Evolutionary conservation across 495 filamentous ascomycete species (phyloP).

Genomic region (Lepraria neglecta): DNA sequence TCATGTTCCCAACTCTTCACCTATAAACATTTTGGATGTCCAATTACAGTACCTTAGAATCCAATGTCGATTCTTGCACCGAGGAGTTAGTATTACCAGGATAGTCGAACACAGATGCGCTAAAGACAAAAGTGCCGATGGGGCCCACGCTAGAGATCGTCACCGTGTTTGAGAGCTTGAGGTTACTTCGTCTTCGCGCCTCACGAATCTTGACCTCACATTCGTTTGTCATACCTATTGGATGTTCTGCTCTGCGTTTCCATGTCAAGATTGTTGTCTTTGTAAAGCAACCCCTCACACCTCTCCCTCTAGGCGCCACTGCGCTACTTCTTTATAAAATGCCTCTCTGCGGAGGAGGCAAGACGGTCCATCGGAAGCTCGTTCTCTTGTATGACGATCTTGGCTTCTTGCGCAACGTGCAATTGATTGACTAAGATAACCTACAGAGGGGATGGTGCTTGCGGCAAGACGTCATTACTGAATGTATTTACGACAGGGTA

Average conservation of each 20-base stretch:
- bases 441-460: slow-evolving; percentile 86
- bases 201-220: background rate
- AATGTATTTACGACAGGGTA: slow-evolving; percentile 99
- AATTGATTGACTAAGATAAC: slow-evolving; percentile 24
- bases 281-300: background rate
- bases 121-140: background rate
- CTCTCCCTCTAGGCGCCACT: slow-evolving; percentile 5
- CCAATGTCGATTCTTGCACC: background rate
- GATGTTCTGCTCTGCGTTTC: slow-evolving; percentile 1
- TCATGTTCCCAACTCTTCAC: no score
- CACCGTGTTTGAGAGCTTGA: background rate
- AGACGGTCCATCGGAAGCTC: slow-evolving; percentile 93
- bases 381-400: slow-evolving; percentile 73
- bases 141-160: slow-evolving; percentile 15
- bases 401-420: background rate
- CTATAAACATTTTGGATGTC: no score
- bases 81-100: no score
- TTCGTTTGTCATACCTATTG: slow-evolving; percentile 5
- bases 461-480: slow-evolving; percentile 92
- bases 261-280: background rate
- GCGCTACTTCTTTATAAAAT: slow-evolving; percentile 27
- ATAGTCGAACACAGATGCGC: background rate
- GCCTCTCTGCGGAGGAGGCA: slow-evolving; percentile 54
- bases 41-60: background rate
- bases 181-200: slow-evolving; percentile 1